Percentiles rank a stretch among this genome's conserved stretches.
phyloP scores from a whole-genome alignment of 345 rosid genomes.

The Salix suchowensis region DNA sequence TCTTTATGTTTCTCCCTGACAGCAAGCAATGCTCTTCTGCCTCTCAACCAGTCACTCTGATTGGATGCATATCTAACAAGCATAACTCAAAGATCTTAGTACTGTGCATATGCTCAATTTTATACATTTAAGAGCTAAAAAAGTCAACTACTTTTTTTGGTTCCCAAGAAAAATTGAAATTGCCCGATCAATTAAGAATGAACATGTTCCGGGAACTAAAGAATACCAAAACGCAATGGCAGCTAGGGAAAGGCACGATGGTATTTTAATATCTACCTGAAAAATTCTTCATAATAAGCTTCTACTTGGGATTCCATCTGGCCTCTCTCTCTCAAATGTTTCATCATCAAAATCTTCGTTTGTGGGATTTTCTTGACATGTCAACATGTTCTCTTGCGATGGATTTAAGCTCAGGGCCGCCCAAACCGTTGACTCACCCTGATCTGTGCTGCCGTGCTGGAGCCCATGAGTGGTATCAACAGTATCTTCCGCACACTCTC shows the following conservation, averaged over 20 bases:
- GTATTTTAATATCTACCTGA: slow-evolving; percentile 46
- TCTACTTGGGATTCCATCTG: slow-evolving; percentile 44
- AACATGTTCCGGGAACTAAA: not conserved
- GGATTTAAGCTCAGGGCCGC: slow-evolving; percentile 48
- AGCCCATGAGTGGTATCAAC: slow-evolving; percentile 37
- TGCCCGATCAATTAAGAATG: not conserved
- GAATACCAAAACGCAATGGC: not conserved
- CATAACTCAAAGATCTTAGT: not conserved
- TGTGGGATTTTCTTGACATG: slow-evolving; percentile 82
- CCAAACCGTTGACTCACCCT: slow-evolving; percentile 56
- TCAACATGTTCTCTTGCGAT: slow-evolving; percentile 48
- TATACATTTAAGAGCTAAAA: not conserved
- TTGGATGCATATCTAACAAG: not conserved
- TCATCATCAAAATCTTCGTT: slow-evolving; percentile 85
- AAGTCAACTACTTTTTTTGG: not conserved
- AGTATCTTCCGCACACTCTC: slow-evolving; percentile 52
- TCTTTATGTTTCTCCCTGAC: not conserved
- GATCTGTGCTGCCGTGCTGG: slow-evolving; percentile 33
- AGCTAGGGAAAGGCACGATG: not conserved
- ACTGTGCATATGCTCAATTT: not conserved
- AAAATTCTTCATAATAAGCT: slow-evolving; percentile 37
- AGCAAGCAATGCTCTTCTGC: not conserved
- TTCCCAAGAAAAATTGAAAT: not conserved
- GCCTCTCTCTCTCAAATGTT: slow-evolving; percentile 47
- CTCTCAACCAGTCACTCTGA: not conserved